A percentile compares a stretch with the other conserved stretches of the same genome.
Conservation (phyloP, 352 stramenopile species). For the Peronospora farinosa region DNA sequence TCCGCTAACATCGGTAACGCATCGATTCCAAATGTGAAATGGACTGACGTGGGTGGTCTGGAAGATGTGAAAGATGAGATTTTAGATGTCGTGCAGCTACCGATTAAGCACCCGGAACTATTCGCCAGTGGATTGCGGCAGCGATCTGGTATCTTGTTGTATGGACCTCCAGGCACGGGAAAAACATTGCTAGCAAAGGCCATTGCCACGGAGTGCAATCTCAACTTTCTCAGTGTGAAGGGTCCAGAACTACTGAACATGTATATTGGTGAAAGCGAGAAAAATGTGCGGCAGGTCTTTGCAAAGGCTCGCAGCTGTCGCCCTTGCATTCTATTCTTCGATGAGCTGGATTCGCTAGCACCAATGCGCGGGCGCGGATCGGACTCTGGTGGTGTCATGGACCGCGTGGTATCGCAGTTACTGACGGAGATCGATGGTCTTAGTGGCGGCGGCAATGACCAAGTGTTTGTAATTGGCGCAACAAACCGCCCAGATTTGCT, state of each 20-base stretch:
- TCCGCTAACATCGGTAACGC: slow-evolving; percentile 55
- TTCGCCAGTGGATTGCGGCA: slow-evolving; percentile 73
- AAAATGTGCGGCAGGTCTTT: slow-evolving; percentile 94
- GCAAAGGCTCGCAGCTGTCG: slow-evolving; percentile 70
- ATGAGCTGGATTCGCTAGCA: slow-evolving; percentile 89
- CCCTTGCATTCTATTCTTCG: slow-evolving; percentile 91
- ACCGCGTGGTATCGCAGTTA: slow-evolving; percentile 94
- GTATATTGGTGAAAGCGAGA: slow-evolving; percentile 97
- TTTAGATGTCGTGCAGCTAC: slow-evolving; percentile 78
- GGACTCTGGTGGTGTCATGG: slow-evolving; percentile 90
- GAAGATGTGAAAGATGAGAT: slow-evolving; percentile 98
- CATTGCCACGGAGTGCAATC: slow-evolving; percentile 92
- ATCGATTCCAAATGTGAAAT: slow-evolving; percentile 94
- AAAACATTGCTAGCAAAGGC: slow-evolving; percentile 95
- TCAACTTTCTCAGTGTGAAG: slow-evolving; percentile 96
- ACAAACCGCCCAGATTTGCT: slow-evolving; percentile 96
- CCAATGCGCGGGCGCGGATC: slow-evolving; percentile 86
- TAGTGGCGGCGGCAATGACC: slow-evolving; percentile 58
- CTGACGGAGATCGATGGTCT: slow-evolving; percentile 92
- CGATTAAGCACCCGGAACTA: slow-evolving; percentile 77
- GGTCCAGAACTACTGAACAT: slow-evolving; percentile 94
- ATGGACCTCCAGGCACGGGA: slow-evolving; percentile 82
- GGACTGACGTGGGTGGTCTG: slow-evolving; percentile 96
- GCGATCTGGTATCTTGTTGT: slow-evolving; percentile 77
- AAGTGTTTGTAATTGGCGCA: slow-evolving; percentile 94